Conservation (phyloP, 2,329 filamentous ascomycete genomes). For the Nemania bipapillata region DNA sequence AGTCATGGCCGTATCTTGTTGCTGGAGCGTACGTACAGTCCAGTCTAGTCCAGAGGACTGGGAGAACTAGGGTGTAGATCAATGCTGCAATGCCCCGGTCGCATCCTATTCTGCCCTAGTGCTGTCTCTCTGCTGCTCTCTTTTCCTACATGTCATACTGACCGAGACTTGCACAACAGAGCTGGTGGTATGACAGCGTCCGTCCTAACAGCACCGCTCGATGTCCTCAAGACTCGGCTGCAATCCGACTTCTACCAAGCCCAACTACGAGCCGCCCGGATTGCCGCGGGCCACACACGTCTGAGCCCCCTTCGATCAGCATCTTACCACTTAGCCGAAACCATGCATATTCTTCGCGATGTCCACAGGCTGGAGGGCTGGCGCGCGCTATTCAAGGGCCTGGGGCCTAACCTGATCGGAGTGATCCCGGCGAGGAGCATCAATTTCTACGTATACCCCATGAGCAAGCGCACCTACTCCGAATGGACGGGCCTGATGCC, state of each 20-base stretch:
- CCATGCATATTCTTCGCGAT: constrained; percentile 82
- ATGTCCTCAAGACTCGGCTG: constrained; percentile 90
- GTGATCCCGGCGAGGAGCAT: constrained; percentile 90
- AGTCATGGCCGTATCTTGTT: constrained; percentile 91
- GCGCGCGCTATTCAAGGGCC: constrained; percentile 89
- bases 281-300: constrained; percentile 66
- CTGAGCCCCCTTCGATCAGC: constrained; percentile 74
- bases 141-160: constrained; percentile 19
- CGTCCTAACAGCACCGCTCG: constrained; percentile 90
- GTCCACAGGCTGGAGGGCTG: constrained; percentile 85
- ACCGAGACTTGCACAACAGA: constrained; percentile 58
- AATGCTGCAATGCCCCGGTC: constrained; percentile 7
- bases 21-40: constrained; percentile 79
- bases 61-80: neutral
- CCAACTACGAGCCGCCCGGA: constrained; percentile 75
- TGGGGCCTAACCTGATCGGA: constrained; percentile 88
- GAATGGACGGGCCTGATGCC: constrained; percentile 76
- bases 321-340: constrained; percentile 82
- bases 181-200: constrained; percentile 90
- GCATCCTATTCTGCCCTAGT: neutral
- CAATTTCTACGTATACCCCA: constrained; percentile 94
- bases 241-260: constrained; percentile 95
- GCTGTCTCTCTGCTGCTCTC: neutral
- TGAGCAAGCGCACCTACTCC: constrained; percentile 84
- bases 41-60: too few species aligned